phyloP scores from a whole-genome alignment of 257 asterid genomes.

The Solanum clarkiae region DNA sequence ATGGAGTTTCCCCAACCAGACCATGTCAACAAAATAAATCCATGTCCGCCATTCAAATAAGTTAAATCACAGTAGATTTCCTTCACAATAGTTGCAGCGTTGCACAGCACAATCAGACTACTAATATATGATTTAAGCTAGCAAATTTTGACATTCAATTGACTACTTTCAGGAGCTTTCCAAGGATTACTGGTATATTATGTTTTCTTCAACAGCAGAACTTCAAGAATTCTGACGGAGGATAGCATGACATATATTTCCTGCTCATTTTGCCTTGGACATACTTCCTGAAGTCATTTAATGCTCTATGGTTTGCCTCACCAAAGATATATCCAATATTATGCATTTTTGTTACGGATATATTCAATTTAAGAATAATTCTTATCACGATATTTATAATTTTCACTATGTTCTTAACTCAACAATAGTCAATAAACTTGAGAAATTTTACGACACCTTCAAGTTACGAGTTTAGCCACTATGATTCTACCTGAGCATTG shows the following conservation, averaged over 20 bases:
- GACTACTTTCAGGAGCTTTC: background rate
- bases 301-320: background rate
- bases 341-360: background rate
- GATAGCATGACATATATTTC: background rate
- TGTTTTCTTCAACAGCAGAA: background rate
- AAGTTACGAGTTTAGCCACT: background rate
- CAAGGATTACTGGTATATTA: background rate
- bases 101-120: background rate
- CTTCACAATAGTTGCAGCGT: background rate
- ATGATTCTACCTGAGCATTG: conserved; percentile 14
- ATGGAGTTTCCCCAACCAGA: background rate
- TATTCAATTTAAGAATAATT: background rate
- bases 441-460: background rate
- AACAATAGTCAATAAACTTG: background rate
- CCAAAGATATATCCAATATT: background rate
- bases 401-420: background rate
- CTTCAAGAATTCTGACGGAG: background rate
- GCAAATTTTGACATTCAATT: background rate
- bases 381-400: background rate
- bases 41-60: background rate
- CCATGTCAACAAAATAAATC: background rate
- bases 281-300: background rate
- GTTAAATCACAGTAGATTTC: background rate
- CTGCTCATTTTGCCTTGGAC: background rate
- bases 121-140: background rate